phyloP scores from a whole-genome alignment of 1,139 yeast species.

The Entelexis paramagnoliae region DNA sequence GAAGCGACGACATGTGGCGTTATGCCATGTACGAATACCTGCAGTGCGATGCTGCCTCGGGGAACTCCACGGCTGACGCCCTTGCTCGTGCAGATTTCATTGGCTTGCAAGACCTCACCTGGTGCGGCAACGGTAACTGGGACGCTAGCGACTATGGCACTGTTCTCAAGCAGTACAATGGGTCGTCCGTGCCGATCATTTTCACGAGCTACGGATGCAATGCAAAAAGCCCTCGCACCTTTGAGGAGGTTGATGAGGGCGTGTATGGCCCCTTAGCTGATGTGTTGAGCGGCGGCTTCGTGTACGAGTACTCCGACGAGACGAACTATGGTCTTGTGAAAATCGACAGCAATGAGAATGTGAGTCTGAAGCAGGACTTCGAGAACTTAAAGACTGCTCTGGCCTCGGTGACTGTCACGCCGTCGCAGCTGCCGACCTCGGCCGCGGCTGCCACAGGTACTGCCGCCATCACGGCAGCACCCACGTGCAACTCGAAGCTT shows the following conservation, averaged over 20 bases:
- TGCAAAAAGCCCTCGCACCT: conserved; percentile 64
- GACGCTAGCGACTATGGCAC: conserved; percentile 63
- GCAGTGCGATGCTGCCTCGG: conserved; percentile 43
- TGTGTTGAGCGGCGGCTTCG: conserved; percentile 81
- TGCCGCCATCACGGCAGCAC: conserved; percentile 16
- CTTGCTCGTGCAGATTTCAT: conserved; percentile 71
- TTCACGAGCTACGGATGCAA: conserved; percentile 95
- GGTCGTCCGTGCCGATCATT: conserved; percentile 67
- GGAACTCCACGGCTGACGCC: conserved; percentile 35
- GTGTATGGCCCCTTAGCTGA: conserved; percentile 52
- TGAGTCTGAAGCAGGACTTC: conserved; percentile 29
- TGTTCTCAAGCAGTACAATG: conserved; percentile 53
- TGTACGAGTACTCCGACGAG: conserved; percentile 85
- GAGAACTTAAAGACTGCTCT: conserved; percentile 28
- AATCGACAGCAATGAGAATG: conserved; percentile 47
- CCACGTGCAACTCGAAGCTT: conserved; percentile 18
- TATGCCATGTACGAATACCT: conserved; percentile 68
- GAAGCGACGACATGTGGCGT: conserved; percentile 74
- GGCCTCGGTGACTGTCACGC: conserved; percentile 11
- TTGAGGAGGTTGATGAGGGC: conserved; percentile 57
- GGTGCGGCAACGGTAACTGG: conserved; percentile 76
- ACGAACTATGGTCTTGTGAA: conserved; percentile 80
- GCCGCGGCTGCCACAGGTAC: conserved; percentile 13
- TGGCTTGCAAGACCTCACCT: conserved; percentile 91
- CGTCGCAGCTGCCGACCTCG: conserved; percentile 11